Percentiles rank a stretch among this genome's conserved stretches.
phyloP scores from a whole-genome alignment of 1,139 yeast genomes.

The Diutina mesorugosa region DNA sequence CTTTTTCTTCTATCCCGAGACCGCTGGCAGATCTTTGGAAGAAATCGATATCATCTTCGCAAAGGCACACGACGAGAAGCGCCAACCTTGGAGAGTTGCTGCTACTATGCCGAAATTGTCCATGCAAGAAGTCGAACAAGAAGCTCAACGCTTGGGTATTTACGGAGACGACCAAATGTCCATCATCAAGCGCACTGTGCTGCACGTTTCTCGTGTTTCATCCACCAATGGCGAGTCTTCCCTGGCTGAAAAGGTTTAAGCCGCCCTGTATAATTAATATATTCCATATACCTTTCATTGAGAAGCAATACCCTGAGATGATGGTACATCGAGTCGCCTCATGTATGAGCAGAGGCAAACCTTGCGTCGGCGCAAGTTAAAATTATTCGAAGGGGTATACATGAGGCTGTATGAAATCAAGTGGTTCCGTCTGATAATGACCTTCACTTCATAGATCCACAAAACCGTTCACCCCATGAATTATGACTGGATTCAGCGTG shows the following conservation, averaged over 20 bases:
- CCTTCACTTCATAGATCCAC: too few species aligned
- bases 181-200: not conserved
- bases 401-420: not conserved
- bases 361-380: not conserved
- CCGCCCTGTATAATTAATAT: not conserved
- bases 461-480: not conserved
- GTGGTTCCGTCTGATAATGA: too few species aligned
- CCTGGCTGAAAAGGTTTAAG: not conserved
- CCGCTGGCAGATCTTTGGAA: constrained; percentile 35
- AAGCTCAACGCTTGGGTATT: constrained; percentile 34
- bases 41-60: constrained; percentile 33
- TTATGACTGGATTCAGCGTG: too few species aligned
- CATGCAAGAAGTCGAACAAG: constrained; percentile 31
- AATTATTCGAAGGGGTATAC: not conserved
- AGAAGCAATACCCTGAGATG: not conserved
- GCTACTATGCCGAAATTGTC: constrained; percentile 35
- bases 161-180: constrained; percentile 20
- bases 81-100: constrained; percentile 39
- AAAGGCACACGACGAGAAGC: constrained; percentile 31
- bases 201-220: not conserved
- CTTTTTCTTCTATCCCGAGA: constrained; percentile 35
- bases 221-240: not conserved
- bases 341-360: too few species aligned
- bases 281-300: not conserved
- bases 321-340: not conserved